These are phyloP conservation scores for Globisporangium echinulatum DNA, from an alignment of 352 stramenopile species.

Conservation along the genomic window DNA sequence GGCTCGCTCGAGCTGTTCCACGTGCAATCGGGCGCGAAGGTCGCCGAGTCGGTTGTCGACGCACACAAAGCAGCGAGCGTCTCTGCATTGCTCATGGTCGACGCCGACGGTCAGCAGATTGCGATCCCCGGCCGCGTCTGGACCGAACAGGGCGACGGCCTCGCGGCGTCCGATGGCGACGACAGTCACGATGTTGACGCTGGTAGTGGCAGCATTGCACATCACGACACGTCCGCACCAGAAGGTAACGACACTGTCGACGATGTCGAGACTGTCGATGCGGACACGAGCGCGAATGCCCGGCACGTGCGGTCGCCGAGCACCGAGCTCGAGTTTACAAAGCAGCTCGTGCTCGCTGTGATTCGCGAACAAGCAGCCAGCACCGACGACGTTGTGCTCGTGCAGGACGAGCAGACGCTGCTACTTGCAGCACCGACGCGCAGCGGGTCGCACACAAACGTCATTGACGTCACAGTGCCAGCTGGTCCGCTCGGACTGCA, in stretches of 20 bases:
- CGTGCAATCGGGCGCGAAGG: slow-evolving; percentile 56
- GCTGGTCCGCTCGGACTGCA: slow-evolving; percentile 52
- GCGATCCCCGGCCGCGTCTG: slow-evolving; percentile 36
- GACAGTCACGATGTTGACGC: background rate
- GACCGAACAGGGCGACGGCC: slow-evolving; percentile 13
- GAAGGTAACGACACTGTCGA: background rate
- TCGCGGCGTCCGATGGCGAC: slow-evolving; percentile 2
- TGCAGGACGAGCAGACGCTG: slow-evolving; percentile 9
- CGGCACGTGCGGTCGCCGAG: slow-evolving; percentile 8
- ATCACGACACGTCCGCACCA: background rate
- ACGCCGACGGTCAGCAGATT: slow-evolving; percentile 34
- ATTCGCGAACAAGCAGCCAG: slow-evolving; percentile 1
- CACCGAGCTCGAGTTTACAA: slow-evolving; percentile 22
- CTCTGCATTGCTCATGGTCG: slow-evolving; percentile 62
- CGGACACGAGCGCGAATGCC: background rate
- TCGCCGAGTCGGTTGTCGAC: slow-evolving; percentile 56
- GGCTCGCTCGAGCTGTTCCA: slow-evolving; percentile 75
- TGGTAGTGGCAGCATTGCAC: too few relatives aligned
- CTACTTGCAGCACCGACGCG: background rate
- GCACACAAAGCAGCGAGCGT: slow-evolving; percentile 26
- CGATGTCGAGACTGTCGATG: background rate
- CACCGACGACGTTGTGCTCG: slow-evolving; percentile 4
- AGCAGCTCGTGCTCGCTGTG: slow-evolving; percentile 23
- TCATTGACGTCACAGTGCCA: slow-evolving; percentile 29
- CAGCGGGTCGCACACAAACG: slow-evolving; percentile 6